Conservation (phyloP, 768 basidiomycete genomes). For the Tephrocybe sp. region DNA sequence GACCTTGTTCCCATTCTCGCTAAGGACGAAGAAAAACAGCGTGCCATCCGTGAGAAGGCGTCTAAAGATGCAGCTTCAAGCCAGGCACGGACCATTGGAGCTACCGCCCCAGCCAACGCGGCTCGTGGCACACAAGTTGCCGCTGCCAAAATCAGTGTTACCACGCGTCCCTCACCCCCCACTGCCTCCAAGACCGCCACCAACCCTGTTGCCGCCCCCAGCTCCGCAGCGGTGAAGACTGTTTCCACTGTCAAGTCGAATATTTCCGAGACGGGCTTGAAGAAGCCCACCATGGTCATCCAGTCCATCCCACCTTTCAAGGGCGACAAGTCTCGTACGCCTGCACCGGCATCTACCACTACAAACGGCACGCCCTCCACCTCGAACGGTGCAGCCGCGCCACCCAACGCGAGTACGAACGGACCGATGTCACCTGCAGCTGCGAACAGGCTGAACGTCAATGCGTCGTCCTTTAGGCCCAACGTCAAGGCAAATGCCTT, state of each 20-base stretch:
- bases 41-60: constrained; percentile 78
- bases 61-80: constrained; percentile 62
- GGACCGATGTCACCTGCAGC: constrained; percentile 54
- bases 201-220: constrained; percentile 23
- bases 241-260: constrained; percentile 26
- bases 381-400: constrained; percentile 18
- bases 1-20: constrained; percentile 91
- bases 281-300: constrained; percentile 73
- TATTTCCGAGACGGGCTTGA: constrained; percentile 33
- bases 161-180: constrained; percentile 15
- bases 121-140: constrained; percentile 42
- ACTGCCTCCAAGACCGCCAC: constrained; percentile 28
- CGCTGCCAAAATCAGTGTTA: constrained; percentile 31
- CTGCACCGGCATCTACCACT: constrained; percentile 24
- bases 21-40: constrained; percentile 92
- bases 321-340: constrained; percentile 47
- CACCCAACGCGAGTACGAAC: constrained; percentile 11
- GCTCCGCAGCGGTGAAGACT: constrained; percentile 26
- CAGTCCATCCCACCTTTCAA: constrained; percentile 91
- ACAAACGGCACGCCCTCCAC: constrained; percentile 27
- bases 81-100: constrained; percentile 70
- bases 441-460: constrained; percentile 74
- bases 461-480: constrained; percentile 90
- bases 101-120: constrained; percentile 51
- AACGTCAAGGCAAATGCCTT: constrained; percentile 79